These are phyloP conservation scores for Phytophthora ohioensis DNA, from an alignment of 352 stramenopile genomes.

Conservation along the genomic window DNA sequence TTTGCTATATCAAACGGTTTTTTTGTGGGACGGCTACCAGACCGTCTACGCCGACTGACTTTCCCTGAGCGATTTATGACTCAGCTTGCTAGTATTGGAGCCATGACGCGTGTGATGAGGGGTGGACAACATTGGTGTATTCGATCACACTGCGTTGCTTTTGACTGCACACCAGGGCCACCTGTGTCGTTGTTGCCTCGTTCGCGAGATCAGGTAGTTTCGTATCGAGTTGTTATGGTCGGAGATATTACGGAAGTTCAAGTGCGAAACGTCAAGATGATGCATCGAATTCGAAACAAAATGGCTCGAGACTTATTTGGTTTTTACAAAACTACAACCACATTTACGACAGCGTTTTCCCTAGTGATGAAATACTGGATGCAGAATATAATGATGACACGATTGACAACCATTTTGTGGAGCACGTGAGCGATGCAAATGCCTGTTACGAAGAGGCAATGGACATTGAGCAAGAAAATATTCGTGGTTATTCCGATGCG, in stretches of 20 bases:
- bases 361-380: background rate
- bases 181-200: background rate
- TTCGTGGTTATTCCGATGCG: background rate
- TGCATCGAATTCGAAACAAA: constrained; percentile 1
- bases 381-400: background rate
- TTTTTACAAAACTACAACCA: constrained; percentile 1
- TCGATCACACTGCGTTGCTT: constrained; percentile 9
- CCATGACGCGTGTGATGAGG: background rate
- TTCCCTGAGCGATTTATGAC: background rate
- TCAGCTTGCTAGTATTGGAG: background rate
- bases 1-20: background rate
- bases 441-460: background rate
- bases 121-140: background rate
- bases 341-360: background rate
- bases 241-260: constrained; percentile 6
- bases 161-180: constrained; percentile 1
- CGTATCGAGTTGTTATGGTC: constrained; percentile 5
- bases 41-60: background rate
- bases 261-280: constrained; percentile 2
- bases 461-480: background rate
- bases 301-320: background rate
- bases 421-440: background rate
- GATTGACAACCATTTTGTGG: background rate
- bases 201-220: background rate
- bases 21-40: background rate